Percentiles rank a stretch among this genome's conserved stretches.
phyloP scores from a whole-genome alignment of 768 basidiomycete genomes.

The Suillus decipiens region DNA sequence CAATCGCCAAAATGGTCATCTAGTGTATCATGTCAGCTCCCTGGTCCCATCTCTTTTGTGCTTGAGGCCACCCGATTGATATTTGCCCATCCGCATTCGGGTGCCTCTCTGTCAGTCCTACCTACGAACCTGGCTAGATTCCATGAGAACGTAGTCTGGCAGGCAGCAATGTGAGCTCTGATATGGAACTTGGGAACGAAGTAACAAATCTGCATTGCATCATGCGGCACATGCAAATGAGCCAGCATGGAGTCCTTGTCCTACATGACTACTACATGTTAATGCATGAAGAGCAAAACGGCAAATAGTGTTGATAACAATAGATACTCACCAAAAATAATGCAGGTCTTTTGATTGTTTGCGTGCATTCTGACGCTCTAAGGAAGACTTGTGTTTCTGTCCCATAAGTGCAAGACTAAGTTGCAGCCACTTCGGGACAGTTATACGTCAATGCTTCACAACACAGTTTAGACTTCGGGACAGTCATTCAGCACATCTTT shows the following conservation, averaged over 20 bases:
- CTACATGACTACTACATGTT: neutral
- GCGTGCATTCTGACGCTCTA: neutral
- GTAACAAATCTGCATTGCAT: neutral
- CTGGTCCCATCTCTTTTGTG: neutral
- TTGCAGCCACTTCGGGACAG: neutral
- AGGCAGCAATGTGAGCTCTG: neutral
- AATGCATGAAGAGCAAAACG: neutral
- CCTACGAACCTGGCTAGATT: neutral
- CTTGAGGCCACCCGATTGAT: neutral
- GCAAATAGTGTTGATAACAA: neutral
- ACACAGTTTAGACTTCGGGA: no score
- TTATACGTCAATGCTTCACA: neutral
- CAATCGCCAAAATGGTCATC: neutral
- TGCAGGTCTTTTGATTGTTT: neutral
- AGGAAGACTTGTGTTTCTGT: neutral
- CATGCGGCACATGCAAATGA: slow-evolving; percentile 1
- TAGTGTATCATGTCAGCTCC: neutral
- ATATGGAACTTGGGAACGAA: neutral
- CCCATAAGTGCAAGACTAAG: neutral
- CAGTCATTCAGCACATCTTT: no score
- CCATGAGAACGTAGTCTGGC: neutral
- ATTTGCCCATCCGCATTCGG: neutral
- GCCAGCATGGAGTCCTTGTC: neutral
- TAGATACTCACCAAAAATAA: neutral
- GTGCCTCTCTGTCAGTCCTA: neutral